A percentile compares a stretch with the other conserved stretches of the same genome.
phyloP scores from a whole-genome alignment of 371 early-diverging fungal genomes.

The Rhizopus microsporus region DNA sequence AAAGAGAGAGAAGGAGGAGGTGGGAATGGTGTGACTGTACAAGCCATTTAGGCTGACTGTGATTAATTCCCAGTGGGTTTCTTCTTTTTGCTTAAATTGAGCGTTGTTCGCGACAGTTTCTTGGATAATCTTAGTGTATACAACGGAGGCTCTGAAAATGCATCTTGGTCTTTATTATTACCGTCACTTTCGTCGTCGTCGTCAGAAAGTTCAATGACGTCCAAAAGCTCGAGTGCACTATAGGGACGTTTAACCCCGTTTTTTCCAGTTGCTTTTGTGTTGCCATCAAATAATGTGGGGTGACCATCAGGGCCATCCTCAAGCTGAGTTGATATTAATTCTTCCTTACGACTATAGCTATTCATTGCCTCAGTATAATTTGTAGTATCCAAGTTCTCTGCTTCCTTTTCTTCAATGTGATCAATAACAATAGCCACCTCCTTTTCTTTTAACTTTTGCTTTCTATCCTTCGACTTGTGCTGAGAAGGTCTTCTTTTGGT shows the following conservation, averaged over 20 bases:
- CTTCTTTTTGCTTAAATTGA: constrained; percentile 13
- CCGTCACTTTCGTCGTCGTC: constrained; percentile 6
- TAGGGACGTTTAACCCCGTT: not conserved
- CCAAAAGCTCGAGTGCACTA: not conserved
- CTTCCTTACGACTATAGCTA: too few species aligned
- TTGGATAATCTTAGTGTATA: constrained; percentile 16
- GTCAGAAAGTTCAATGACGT: constrained; percentile 16
- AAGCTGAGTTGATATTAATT: not conserved
- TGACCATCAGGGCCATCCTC: not conserved
- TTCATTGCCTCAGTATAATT: not conserved
- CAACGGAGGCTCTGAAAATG: not conserved
- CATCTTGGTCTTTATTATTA: not conserved
- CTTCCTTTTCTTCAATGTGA: not conserved
- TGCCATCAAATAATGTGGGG: not conserved
- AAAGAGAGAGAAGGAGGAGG: constrained; percentile 6
- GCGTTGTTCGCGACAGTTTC: constrained; percentile 14
- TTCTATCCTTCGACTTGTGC: not conserved
- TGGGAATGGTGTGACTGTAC: constrained; percentile 24
- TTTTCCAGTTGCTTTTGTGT: not conserved
- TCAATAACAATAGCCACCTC: not conserved
- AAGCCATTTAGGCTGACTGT: constrained; percentile 19
- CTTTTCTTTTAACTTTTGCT: not conserved
- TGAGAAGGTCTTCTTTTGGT: not conserved
- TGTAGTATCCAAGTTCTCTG: not conserved
- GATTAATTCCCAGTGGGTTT: constrained; percentile 1